Evolutionary conservation across 768 basidiomycete genomes (phyloP), one percentile per base, ranked within the genome.

Genomic region (Auricularia sp.): DNA sequence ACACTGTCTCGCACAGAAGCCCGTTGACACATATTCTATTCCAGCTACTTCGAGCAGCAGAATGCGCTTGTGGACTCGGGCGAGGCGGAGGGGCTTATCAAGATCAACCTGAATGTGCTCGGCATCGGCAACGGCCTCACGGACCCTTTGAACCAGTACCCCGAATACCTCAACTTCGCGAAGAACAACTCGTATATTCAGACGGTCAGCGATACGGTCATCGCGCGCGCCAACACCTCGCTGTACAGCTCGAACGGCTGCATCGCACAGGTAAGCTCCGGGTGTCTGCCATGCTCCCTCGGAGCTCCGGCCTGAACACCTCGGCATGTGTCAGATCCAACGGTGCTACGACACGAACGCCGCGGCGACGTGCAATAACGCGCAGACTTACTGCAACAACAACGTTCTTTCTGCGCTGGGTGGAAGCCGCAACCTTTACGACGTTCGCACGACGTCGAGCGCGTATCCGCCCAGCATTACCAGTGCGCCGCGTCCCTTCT

Each of bases 61-160:
- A 87, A 87, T 64, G 75, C 78, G 35, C 83, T 78, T 11, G 86
- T 87, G 60, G 76, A 77, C 2, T 73, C 75, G 3, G 82, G 81
- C 10, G 76, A 71, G 0, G 67, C 82, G 3, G 67, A 72, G 3
- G 85, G 84, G 3, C 29, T 59, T 1, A 64, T 81, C 4, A 74
- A 72, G 2, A 77, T 87, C 59, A 86, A 86, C 67, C 78, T 87
- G n/a, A 80, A 84, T 70, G 76, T 79, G 33, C 78, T 86, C n/a
- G 86, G 83, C 18, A 76, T 87, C 23, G 85, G 86, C 18, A 78
- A 87, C 68, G 85, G 85, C 11, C 72, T 86, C 29, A 86, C 84
- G 3, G 73, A 70, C 71, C 74, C 68, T 5, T 70, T 85, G 33
- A 69, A 68, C 1, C 85, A 86, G 73, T 87, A 86, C 68, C 81